Evolutionary conservation across 2,329 filamentous ascomycete species (phyloP).

Genomic region (Septoria petroselini): DNA sequence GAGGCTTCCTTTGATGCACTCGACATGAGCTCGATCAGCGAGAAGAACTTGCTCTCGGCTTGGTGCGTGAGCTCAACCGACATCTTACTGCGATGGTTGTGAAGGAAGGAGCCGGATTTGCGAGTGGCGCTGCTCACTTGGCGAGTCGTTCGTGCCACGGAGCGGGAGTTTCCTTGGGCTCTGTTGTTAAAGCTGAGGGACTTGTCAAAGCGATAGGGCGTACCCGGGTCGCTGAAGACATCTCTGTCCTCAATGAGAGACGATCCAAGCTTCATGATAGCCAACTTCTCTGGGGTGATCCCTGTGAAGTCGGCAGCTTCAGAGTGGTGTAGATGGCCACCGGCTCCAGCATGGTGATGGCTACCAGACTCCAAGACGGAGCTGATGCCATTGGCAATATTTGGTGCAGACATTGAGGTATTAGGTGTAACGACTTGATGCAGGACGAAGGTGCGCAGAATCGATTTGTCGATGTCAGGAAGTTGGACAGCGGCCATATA

Average conservation of each 20-base stretch:
- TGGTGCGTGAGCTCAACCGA: slow-evolving; percentile 32
- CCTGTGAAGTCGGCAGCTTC: slow-evolving; percentile 8
- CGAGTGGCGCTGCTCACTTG: slow-evolving; percentile 25
- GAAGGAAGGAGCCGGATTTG: slow-evolving; percentile 29
- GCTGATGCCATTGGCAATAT: slow-evolving; percentile 2
- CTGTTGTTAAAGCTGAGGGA: slow-evolving; percentile 16
- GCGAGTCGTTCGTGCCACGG: slow-evolving; percentile 22
- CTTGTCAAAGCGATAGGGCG: slow-evolving; percentile 14
- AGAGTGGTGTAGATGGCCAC: neutral
- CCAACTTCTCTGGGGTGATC: slow-evolving; percentile 29
- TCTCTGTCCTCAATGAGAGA: slow-evolving; percentile 21
- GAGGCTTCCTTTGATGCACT: slow-evolving; percentile 34
- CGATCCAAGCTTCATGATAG: slow-evolving; percentile 25
- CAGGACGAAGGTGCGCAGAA: neutral
- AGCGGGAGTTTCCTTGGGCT: slow-evolving; percentile 11
- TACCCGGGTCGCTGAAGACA: slow-evolving; percentile 27
- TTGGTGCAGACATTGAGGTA: slow-evolving; percentile 6
- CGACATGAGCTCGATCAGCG: slow-evolving; percentile 35
- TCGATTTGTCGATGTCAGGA: no score
- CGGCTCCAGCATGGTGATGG: no score
- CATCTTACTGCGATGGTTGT: slow-evolving; percentile 32
- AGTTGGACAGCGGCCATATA: no score
- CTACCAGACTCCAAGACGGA: slow-evolving; percentile 2
- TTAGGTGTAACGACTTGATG: neutral
- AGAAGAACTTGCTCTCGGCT: slow-evolving; percentile 36